phyloP scores from a whole-genome alignment of 225 moss, liverwort and hornwort genomes.

The Antitrichia curtipendula region DNA sequence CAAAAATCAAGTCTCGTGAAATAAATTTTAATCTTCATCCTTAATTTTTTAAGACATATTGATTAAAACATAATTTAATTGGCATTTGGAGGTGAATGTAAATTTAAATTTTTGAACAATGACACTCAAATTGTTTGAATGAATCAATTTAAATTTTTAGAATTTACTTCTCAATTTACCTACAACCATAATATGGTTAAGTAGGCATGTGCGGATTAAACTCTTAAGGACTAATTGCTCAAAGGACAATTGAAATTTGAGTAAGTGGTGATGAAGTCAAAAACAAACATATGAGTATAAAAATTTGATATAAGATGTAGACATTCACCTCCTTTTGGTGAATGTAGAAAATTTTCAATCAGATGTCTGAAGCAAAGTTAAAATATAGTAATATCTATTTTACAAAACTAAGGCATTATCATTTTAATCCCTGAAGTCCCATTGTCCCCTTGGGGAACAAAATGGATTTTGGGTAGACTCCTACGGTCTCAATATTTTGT shows the following conservation, averaged over 20 bases:
- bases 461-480: no score
- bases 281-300: neutral
- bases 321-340: accelerated
- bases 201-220: neutral
- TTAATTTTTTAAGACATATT: neutral
- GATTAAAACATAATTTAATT: neutral
- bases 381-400: no score
- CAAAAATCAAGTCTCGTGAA: neutral
- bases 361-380: accelerated
- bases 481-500: no score
- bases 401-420: no score
- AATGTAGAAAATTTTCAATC: neutral
- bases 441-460: no score
- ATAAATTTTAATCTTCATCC: neutral
- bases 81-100: neutral
- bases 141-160: neutral
- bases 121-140: neutral
- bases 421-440: no score
- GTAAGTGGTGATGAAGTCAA: neutral
- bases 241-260: neutral
- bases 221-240: neutral
- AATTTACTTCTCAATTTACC: neutral
- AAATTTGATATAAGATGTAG: neutral
- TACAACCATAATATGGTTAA: neutral
- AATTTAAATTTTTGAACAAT: neutral